phyloP scores from a whole-genome alignment of 176 grass and related monocot genomes.

The Oryza officinalis region DNA sequence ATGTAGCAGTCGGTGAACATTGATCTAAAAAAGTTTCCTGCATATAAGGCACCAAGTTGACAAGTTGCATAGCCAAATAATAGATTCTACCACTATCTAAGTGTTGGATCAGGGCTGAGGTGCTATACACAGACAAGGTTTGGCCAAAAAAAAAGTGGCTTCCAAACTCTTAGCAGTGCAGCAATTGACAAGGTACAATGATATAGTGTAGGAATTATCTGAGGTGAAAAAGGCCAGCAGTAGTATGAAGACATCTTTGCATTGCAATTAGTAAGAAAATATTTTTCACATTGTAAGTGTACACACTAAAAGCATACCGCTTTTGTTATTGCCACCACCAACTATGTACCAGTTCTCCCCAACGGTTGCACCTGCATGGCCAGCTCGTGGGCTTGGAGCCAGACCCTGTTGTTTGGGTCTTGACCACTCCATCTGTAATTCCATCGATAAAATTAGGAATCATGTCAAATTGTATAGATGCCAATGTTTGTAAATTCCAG shows the following conservation, averaged over 20 bases:
- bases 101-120: constrained; percentile 5
- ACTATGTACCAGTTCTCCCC: constrained; percentile 96
- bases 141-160: constrained; percentile 1
- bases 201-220: not conserved
- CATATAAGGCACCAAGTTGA: not conserved
- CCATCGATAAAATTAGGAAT: constrained; percentile 35
- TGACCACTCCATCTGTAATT: constrained; percentile 86
- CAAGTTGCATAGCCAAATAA: constrained; percentile 18
- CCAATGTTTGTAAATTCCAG: not conserved
- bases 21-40: not conserved
- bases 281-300: constrained; percentile 22
- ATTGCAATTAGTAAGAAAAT: constrained; percentile 20
- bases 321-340: constrained; percentile 96
- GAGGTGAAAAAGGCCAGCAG: not conserved
- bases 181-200: not conserved
- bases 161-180: not conserved
- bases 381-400: constrained; percentile 80
- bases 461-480: not conserved
- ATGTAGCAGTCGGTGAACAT: not conserved
- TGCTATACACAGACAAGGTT: constrained; percentile 1
- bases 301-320: constrained; percentile 49
- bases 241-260: not conserved
- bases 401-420: constrained; percentile 79
- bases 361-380: constrained; percentile 78
- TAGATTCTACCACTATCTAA: constrained; percentile 1